Conservation (phyloP, 2,329 filamentous ascomycete species). For the Trichoderma koningiopsis region DNA sequence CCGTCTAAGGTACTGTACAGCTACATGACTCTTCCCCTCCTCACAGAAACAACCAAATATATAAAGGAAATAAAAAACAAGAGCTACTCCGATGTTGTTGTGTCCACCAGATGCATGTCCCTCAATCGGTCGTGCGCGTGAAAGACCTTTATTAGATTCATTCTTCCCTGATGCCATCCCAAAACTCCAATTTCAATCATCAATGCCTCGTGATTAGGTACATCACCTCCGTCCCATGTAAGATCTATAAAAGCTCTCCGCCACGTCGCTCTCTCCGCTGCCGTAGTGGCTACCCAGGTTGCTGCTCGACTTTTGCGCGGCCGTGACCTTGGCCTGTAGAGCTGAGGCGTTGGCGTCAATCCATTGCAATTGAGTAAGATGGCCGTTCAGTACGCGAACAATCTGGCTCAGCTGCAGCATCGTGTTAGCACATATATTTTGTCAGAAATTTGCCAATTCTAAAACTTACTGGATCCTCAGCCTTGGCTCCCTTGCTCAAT, state of each 20-base stretch:
- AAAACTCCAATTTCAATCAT: slow-evolving; percentile 29
- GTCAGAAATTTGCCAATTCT: slow-evolving; percentile 31
- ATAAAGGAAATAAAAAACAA: slow-evolving; percentile 10
- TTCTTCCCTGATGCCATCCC: slow-evolving; percentile 26
- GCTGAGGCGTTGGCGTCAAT: slow-evolving; percentile 85
- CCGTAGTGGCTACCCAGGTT: slow-evolving; percentile 60
- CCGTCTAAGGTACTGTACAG: slow-evolving; percentile 44
- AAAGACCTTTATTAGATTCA: slow-evolving; percentile 25
- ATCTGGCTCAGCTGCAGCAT: slow-evolving; percentile 79
- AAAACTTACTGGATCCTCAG: slow-evolving; percentile 77
- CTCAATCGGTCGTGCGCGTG: slow-evolving; percentile 21
- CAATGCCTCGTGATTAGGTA: slow-evolving; percentile 25
- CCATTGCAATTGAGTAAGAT: slow-evolving; percentile 87
- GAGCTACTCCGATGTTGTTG: slow-evolving; percentile 27
- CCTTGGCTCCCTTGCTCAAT: slow-evolving; percentile 84
- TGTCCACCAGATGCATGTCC: slow-evolving; percentile 21
- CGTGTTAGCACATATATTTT: not conserved
- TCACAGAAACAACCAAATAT: not conserved
- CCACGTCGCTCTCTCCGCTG: slow-evolving; percentile 67
- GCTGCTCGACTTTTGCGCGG: slow-evolving; percentile 78
- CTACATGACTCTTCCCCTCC: slow-evolving; percentile 33
- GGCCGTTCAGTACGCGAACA: slow-evolving; percentile 89
- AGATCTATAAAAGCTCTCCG: slow-evolving; percentile 88
- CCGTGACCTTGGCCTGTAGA: slow-evolving; percentile 78
- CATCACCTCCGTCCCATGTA: slow-evolving; percentile 73